Conservation (phyloP, 352 stramenopile genomes). For the Blastocystis sp. region DNA sequence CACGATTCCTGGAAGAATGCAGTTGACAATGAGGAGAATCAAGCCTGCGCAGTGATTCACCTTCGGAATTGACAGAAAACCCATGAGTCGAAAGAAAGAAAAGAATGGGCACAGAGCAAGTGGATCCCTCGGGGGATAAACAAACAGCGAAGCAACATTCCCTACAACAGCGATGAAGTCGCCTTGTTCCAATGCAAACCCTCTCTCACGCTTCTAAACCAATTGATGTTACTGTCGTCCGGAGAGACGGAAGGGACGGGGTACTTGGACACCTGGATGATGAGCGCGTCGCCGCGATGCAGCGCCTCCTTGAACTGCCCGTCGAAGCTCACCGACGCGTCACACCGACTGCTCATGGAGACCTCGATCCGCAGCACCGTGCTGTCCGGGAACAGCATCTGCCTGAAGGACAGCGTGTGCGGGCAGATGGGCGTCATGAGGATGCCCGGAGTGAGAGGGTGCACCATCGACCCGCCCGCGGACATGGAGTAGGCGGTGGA, state of each 20-base stretch:
- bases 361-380: slow-evolving; percentile 84
- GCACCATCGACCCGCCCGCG: slow-evolving; percentile 91
- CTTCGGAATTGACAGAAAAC: slow-evolving; percentile 63
- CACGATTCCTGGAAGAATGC: slow-evolving; percentile 31
- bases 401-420: slow-evolving; percentile 89
- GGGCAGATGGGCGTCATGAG: slow-evolving; percentile 96
- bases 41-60: slow-evolving; percentile 63
- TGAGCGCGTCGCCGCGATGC: slow-evolving; percentile 80
- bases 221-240: slow-evolving; percentile 84
- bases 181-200: slow-evolving; percentile 86
- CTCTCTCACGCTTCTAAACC: slow-evolving; percentile 85
- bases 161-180: slow-evolving; percentile 73
- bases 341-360: slow-evolving; percentile 73
- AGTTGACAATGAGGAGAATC: slow-evolving; percentile 64
- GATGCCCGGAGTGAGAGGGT: slow-evolving; percentile 92
- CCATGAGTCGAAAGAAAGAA: slow-evolving; percentile 29
- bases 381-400: slow-evolving; percentile 85
- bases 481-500: slow-evolving; percentile 96
- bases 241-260: slow-evolving; percentile 82
- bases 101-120: neutral
- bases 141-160: neutral
- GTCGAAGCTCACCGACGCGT: slow-evolving; percentile 85
- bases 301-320: slow-evolving; percentile 84
- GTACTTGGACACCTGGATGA: slow-evolving; percentile 77
- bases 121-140: neutral